phyloP scores from a whole-genome alignment of 2,329 filamentous ascomycete species.

The Aureobasidium sp. region DNA sequence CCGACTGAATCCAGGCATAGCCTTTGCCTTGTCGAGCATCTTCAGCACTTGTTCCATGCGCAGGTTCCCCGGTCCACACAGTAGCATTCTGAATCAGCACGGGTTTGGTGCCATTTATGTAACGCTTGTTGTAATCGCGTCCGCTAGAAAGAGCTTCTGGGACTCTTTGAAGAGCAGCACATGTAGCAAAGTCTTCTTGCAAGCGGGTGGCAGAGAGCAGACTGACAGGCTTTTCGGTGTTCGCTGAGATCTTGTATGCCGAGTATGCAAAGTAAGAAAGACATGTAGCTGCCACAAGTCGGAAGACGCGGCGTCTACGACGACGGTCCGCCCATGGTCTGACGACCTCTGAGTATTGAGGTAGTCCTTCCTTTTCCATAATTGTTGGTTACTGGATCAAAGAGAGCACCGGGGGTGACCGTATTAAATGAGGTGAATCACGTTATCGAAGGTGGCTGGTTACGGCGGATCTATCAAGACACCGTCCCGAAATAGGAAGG shows the following conservation, averaged over 20 bases:
- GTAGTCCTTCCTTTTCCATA: slow-evolving; percentile 12
- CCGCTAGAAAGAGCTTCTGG: slow-evolving; percentile 48
- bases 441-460: slow-evolving; percentile 1
- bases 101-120: slow-evolving; percentile 49
- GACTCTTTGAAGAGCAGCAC: slow-evolving; percentile 46
- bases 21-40: slow-evolving; percentile 52
- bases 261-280: slow-evolving; percentile 9
- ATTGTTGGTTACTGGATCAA: background rate
- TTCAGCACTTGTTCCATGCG: slow-evolving; percentile 41
- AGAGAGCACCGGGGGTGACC: background rate
- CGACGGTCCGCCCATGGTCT: slow-evolving; percentile 2
- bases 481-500: slow-evolving; percentile 1
- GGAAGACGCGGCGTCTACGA: slow-evolving; percentile 8
- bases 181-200: slow-evolving; percentile 46
- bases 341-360: slow-evolving; percentile 9
- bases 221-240: slow-evolving; percentile 8
- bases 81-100: slow-evolving; percentile 59
- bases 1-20: slow-evolving; percentile 51
- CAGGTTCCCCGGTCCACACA: slow-evolving; percentile 57
- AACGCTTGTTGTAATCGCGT: slow-evolving; percentile 53
- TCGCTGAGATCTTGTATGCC: slow-evolving; percentile 8
- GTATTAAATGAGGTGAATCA: background rate
- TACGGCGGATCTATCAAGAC: background rate
- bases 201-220: slow-evolving; percentile 46
- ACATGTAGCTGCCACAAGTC: slow-evolving; percentile 5